Evolutionary conservation across 2,329 filamentous ascomycete species (phyloP), one percentile per base, ranked within the genome.

Genomic region (Pseudomassariella vexata): DNA sequence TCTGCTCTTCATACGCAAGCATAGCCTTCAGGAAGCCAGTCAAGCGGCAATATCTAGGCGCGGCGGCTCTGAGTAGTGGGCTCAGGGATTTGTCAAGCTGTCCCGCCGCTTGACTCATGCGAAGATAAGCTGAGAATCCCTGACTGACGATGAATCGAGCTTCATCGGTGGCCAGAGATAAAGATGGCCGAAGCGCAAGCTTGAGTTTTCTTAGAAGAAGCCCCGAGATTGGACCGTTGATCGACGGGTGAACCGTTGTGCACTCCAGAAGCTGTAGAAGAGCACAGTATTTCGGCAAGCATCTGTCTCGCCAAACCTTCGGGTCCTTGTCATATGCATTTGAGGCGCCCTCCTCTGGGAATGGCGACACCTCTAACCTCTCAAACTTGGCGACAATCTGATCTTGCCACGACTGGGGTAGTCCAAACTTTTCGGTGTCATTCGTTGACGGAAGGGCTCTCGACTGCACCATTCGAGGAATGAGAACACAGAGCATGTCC

Each of bases 131-230:
- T 36, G 75, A 76, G 48, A 92, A 86, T 0, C 84, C 85, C 43
- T 79, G 79, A 8, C 82, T 84, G 36, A 82, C 69, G 30, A 85
- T 83, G 43, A 92, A 87, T 21, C 76, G 69, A n/a, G 77, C 73
- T 49, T 81, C 73, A 40, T 81, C 72, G 3, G 73, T 76, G 3
- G 70, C 66, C 31, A 77, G 57, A 9, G 70, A 67, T 5, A 71
- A 71, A 2, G 75, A 76, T 6, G 78, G 76, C 14, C 74, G 65
- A 26, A 86, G 59, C 0, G 80, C 77, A 16, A 80, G 66, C 44
- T 78, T 76, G 23, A 86, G 56, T 48, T 84, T 84, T 34, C 72
- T 66, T 21, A 83, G 67, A 15, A 87, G 57, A 19, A 80, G 67
- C 45, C 82, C 72, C 2, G 77, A 71, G 44, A 86, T 77, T 38